phyloP scores from a whole-genome alignment of 169 alveolate genomes.

The Plasmodium yoelii region DNA sequence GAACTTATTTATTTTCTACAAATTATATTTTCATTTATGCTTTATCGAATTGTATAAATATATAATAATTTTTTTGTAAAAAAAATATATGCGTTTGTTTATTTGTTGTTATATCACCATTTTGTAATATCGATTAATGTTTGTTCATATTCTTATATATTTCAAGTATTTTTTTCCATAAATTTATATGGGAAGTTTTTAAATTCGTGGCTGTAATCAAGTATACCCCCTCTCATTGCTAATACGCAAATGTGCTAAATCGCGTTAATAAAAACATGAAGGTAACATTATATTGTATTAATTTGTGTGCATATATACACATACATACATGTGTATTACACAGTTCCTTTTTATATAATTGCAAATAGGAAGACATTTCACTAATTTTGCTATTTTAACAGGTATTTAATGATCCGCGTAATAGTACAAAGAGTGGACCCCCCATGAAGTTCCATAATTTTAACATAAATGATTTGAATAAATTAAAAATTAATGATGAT shows the following conservation, averaged over 20 bases:
- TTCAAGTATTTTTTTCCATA: neutral
- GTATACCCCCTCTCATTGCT: no score
- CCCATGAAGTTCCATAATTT: neutral
- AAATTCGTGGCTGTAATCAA: neutral
- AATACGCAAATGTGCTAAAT: neutral
- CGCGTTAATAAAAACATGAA: neutral
- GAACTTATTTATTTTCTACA: no score
- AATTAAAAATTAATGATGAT: constrained; percentile 25
- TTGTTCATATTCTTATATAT: neutral
- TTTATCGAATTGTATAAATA: no score
- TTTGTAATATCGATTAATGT: neutral
- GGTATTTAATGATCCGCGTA: neutral
- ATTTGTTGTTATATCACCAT: neutral
- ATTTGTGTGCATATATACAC: neutral
- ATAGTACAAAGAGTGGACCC: neutral
- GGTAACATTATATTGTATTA: neutral
- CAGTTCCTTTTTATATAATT: neutral
- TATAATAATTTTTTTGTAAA: neutral
- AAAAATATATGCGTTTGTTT: neutral
- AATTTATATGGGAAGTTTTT: neutral
- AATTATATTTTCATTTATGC: no score
- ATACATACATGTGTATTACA: no score
- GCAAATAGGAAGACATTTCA: neutral
- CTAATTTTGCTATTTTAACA: neutral
- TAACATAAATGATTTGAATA: constrained; percentile 31